Percentiles rank a stretch among this genome's conserved stretches.
Conservation (phyloP, 768 basidiomycete species). For the Paxillus involutus region DNA sequence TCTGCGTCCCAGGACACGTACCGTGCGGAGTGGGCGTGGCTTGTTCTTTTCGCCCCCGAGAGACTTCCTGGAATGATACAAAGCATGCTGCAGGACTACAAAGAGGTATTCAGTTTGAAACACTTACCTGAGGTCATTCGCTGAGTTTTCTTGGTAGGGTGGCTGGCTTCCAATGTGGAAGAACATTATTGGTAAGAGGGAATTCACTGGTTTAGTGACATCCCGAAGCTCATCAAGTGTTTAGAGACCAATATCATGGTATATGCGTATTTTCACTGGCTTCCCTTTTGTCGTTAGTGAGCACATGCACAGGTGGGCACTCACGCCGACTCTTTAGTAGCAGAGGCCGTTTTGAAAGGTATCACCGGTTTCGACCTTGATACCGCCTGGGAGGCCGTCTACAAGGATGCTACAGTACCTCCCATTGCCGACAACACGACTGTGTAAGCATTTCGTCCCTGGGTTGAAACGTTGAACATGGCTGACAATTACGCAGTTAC, state of each 20-base stretch:
- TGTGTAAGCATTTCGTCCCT: conserved; percentile 35
- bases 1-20: conserved; percentile 63
- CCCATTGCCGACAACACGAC: conserved; percentile 55
- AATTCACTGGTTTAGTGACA: background rate
- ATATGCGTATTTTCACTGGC: background rate
- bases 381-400: conserved; percentile 70
- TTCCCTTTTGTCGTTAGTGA: background rate
- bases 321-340: conserved; percentile 76
- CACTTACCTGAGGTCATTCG: background rate
- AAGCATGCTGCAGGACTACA: conserved; percentile 80
- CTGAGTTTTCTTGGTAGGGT: conserved; percentile 36
- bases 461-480: background rate
- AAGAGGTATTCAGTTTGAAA: conserved; percentile 42
- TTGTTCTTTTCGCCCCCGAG: conserved; percentile 75
- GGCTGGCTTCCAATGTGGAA: conserved; percentile 94
- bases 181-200: conserved; percentile 61
- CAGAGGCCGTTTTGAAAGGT: conserved; percentile 70
- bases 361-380: conserved; percentile 61
- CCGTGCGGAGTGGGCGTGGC: conserved; percentile 78
- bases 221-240: background rate
- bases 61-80: conserved; percentile 72
- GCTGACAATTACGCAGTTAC: conserved; percentile 42
- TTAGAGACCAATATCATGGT: conserved; percentile 85
- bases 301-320: conserved; percentile 55
- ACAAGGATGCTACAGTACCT: conserved; percentile 69